These are phyloP conservation scores for Nemania diffusa DNA, from an alignment of 2,329 filamentous ascomycete species.

Conservation along the genomic window DNA sequence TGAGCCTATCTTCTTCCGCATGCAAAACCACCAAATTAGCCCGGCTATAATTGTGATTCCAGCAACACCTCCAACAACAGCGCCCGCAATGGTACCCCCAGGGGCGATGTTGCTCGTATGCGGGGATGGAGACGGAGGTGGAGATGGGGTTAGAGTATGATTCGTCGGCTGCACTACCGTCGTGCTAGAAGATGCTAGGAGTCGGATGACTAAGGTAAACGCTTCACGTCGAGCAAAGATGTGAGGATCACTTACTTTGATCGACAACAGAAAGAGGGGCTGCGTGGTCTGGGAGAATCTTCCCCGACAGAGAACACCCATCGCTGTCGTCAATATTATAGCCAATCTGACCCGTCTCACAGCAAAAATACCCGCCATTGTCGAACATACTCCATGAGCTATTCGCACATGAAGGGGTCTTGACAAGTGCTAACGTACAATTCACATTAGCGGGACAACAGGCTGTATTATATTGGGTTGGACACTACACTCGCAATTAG, in stretches of 20 bases:
- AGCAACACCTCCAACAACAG: constrained; percentile 34
- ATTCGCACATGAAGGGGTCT: constrained; percentile 37
- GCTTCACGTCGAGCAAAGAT: neutral
- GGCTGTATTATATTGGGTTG: constrained; percentile 19
- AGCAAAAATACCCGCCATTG: constrained; percentile 40
- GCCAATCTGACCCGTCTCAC: constrained; percentile 35
- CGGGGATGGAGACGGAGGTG: neutral
- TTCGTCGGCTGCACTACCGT: neutral
- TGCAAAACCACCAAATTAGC: constrained; percentile 31
- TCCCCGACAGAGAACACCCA: constrained; percentile 33
- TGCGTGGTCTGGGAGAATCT: constrained; percentile 30
- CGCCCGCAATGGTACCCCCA: constrained; percentile 32
- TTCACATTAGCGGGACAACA: constrained; percentile 35
- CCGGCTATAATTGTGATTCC: constrained; percentile 28
- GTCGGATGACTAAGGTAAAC: constrained; percentile 7
- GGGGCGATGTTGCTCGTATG: neutral
- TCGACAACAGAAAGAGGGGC: constrained; percentile 32
- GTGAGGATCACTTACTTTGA: constrained; percentile 33
- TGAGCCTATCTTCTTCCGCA: constrained; percentile 19
- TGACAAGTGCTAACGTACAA: constrained; percentile 33
- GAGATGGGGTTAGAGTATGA: neutral
- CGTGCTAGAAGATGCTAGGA: constrained; percentile 5
- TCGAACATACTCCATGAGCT: constrained; percentile 41
- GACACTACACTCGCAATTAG: constrained; percentile 13
- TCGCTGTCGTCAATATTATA: constrained; percentile 30